Evolutionary conservation across 176 grass and related monocot genomes (phyloP), one percentile per base, ranked within the genome.

Genomic region (Eleusine indica): DNA sequence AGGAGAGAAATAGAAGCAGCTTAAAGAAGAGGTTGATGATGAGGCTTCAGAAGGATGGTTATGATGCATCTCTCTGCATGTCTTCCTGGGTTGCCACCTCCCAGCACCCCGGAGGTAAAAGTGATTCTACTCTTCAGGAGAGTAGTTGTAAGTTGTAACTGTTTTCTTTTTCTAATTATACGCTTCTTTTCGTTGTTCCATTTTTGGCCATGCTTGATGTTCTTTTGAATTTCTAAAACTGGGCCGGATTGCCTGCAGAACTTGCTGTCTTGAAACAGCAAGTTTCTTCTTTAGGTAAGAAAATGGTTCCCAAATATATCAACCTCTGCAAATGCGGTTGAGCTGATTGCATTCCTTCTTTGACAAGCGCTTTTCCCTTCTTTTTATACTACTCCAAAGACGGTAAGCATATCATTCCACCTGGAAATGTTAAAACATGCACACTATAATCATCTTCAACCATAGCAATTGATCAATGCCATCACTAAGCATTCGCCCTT

Each of bases 101-200:
- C 19, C 73, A 94, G 28, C 88, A 87, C 63, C 89, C 89, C 7
- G 92, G 89, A 94, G 92, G 92, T 94, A 80, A 91, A 68, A 28
- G 51, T 29, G 22, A 25, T 1, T 25, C 25, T 25, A 11, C 41
- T 2, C 44, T 47, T 1, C 46, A 0, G 2, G 11, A 13, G 13
- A 49, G 47, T 21, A 6, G 16, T 5, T 10, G 17, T 41, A 2
- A 6, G 16, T 5, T 10, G 17, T 41, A 2, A 2, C 22, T 39
- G 2, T 35, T 35, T 8, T 44, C 4, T 32, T 47, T 51, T 44
- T 81, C 76, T 28, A 57, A 57, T 19, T 6, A 6, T 57, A 7
- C 21, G 18, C 7, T 12, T 13, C 28, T 43, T 4, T 7, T 58
- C n/a, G 0, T 69, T 25, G 85, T 82, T 25, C 80, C 88, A 90